phyloP scores from a whole-genome alignment of 2,329 filamentous ascomycete species.

The Apiospora phragmitis region DNA sequence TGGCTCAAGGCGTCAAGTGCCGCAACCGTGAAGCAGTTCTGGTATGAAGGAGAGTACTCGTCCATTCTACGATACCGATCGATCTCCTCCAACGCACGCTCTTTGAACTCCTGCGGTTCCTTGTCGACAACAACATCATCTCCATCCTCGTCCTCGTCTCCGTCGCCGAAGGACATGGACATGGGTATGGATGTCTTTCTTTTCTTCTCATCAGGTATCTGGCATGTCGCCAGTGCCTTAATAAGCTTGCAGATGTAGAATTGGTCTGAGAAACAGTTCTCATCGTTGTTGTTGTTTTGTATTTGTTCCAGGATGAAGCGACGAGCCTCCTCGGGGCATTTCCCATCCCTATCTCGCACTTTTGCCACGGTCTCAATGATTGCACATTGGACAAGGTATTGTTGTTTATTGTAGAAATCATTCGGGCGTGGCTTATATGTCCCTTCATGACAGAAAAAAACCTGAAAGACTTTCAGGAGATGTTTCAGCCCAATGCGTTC shows the following conservation, averaged over 20 bases:
- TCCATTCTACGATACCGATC: constrained; percentile 68
- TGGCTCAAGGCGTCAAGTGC: constrained; percentile 61
- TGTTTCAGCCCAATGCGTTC: constrained; percentile 81
- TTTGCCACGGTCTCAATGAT: constrained; percentile 80
- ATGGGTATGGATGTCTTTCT: constrained; percentile 37
- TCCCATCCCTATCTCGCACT: constrained; percentile 73
- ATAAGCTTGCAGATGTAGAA: constrained; percentile 85
- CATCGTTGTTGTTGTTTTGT: constrained; percentile 90
- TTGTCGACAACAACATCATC: constrained; percentile 41
- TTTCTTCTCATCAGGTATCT: constrained; percentile 49
- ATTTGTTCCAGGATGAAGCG: constrained; percentile 86
- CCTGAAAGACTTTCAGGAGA: constrained; percentile 80
- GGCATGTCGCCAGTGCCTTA: constrained; percentile 56
- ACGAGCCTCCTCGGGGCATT: constrained; percentile 76
- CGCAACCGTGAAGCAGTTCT: constrained; percentile 66
- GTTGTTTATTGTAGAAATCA: constrained; percentile 83
- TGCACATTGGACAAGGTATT: constrained; percentile 81
- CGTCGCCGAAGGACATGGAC: constrained; percentile 44
- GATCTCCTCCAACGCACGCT: constrained; percentile 60
- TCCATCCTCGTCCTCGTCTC: constrained; percentile 44
- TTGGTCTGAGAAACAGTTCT: constrained; percentile 86
- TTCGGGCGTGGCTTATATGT: constrained; percentile 83
- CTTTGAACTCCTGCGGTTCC: constrained; percentile 49
- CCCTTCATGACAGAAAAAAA: constrained; percentile 82
- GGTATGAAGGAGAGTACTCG: constrained; percentile 67